Evolutionary conservation across 1,139 yeast species (phyloP), one percentile per base, ranked within the genome.

Genomic region (Debaryomyces subglobosus): DNA sequence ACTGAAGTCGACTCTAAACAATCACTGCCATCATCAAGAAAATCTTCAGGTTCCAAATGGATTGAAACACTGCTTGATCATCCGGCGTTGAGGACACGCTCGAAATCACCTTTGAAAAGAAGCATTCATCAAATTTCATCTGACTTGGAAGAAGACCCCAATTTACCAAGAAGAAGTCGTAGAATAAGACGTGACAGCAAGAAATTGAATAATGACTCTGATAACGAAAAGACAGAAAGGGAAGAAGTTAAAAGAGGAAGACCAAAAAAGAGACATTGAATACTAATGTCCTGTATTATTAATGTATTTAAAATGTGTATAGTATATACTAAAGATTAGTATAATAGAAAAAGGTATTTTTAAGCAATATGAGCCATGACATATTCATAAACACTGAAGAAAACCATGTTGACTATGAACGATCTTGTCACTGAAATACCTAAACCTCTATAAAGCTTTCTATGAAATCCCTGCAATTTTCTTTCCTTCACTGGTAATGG

Each of bases 341-440:
- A 43, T 37, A 36, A n/a, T 30, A 38, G 42, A n/a, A 39, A 37
- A 25, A 30, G 18, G 10, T 12, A 29, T n/a, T 29, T 27, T 52
- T 52, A 71, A 4, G 71, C 72, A 41, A 81, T 61, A 54, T 79
- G 73, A 39, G 72, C 70, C 89, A 84, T 84, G 34, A 86, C 65
- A 51, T 75, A 78, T 66, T 89, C 96, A 64, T 81, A 89, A 18
- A 80, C 71, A 34, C 90, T 78, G 67, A 89, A 89, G 63, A 89
- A 88, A 8, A 85, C 84, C 80, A 86, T 81, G 52, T 89, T 90
- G 12, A 85, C 85, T 49, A 86, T 59, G 49, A 89, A 81, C 0
- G 95, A 84, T 52, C 96, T 74, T 5, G 84, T 69, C 29, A 87
- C 71, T 6, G 92, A 85, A 27, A 89, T 86, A 1, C 91, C 89